These are phyloP conservation scores for Breynia disticha DNA, from an alignment of 441 rosid genomes.

Conservation along the genomic window DNA sequence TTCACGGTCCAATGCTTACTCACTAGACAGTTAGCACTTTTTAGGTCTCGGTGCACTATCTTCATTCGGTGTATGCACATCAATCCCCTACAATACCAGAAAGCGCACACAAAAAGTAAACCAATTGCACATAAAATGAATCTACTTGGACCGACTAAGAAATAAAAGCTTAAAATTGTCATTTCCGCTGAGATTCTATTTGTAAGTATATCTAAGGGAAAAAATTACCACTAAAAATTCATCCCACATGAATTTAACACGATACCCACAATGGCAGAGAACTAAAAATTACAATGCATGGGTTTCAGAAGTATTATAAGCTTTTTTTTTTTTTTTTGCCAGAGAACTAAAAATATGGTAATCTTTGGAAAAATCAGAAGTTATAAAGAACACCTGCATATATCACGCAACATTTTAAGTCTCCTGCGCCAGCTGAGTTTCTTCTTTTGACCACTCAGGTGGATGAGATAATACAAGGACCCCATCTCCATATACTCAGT, in stretches of 20 bases:
- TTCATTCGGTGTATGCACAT: constrained; percentile 97
- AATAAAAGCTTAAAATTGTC: too few species aligned
- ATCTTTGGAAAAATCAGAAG: neutral
- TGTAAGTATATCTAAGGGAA: too few species aligned
- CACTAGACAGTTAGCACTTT: constrained; percentile 91
- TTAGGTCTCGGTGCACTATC: constrained; percentile 85
- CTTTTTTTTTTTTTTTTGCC: too few species aligned
- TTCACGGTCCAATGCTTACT: constrained; percentile 79
- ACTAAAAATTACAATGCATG: neutral
- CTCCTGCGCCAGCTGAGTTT: constrained; percentile 80
- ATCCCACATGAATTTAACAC: too few species aligned
- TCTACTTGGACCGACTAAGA: too few species aligned
- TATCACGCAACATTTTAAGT: constrained; percentile 90
- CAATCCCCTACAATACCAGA: constrained; percentile 50
- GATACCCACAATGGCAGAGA: too few species aligned
- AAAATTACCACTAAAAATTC: too few species aligned
- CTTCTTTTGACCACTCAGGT: constrained; percentile 83
- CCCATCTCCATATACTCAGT: constrained; percentile 99
- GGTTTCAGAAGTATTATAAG: neutral
- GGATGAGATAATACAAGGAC: constrained; percentile 78
- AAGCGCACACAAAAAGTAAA: neutral
- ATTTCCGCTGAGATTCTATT: too few species aligned
- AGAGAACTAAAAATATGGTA: neutral
- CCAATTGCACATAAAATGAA: too few species aligned
- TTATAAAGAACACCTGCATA: constrained; percentile 58